A percentile compares a stretch with the other conserved stretches of the same genome.
These are phyloP conservation scores for Mesembryanthemum crystallinum DNA, from an alignment of 148 eudicot genomes.

Conservation along the genomic window DNA sequence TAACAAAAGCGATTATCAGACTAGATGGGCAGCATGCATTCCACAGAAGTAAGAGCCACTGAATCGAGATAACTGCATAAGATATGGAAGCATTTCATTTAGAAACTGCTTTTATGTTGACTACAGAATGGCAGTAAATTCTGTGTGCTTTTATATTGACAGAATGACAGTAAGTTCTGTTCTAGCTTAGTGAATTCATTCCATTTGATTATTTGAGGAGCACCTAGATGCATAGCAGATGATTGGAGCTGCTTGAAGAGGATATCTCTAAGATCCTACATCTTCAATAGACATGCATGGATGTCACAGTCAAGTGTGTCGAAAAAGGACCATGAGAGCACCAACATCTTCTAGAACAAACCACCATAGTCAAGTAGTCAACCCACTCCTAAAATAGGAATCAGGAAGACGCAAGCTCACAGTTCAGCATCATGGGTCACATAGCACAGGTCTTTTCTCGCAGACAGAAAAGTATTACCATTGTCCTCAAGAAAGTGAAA, in stretches of 20 bases:
- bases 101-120: neutral
- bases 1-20: neutral
- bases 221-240: neutral
- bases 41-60: neutral
- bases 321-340: neutral
- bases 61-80: constrained; percentile 1
- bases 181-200: too few relatives aligned
- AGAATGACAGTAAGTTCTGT: too few relatives aligned
- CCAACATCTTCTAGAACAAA: neutral
- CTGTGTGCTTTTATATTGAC: neutral
- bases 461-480: neutral
- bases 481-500: neutral
- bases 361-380: neutral
- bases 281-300: neutral
- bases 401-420: neutral
- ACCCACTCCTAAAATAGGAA: neutral
- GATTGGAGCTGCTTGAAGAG: neutral
- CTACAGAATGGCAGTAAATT: neutral
- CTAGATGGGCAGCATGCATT: neutral
- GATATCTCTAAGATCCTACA: neutral
- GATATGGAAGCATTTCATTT: neutral
- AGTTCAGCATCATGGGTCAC: neutral
- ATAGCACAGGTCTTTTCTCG: neutral
- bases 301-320: neutral
- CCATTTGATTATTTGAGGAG: neutral